Conservation (phyloP, 1,284 basidiomycete species). For the Cutaneotrichosporon mucoides region DNA sequence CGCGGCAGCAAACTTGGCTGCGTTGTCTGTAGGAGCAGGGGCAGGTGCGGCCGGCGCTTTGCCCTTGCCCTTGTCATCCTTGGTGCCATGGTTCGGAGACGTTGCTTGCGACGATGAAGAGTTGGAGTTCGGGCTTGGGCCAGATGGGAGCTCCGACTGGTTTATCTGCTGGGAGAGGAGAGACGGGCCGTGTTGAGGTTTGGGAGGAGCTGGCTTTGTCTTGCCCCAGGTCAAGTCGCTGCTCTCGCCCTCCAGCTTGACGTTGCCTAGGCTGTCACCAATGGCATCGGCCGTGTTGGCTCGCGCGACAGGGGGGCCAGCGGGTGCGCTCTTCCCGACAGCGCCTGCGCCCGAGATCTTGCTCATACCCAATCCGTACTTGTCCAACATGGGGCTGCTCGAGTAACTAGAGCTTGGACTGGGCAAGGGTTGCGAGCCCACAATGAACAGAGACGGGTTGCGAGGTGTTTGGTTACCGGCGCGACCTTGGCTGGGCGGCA, state of each 20-base stretch:
- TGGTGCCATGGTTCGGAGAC: not conserved
- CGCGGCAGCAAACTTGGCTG: conserved; percentile 4
- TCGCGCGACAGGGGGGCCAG: not conserved
- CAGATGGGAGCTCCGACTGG: conserved; percentile 31
- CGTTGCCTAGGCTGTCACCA: conserved; percentile 59
- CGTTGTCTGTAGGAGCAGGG: not conserved
- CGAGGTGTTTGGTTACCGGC: conserved; percentile 97
- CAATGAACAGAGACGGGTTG: conserved; percentile 85
- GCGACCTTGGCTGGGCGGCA: conserved; percentile 88
- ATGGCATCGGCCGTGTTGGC: conserved; percentile 51
- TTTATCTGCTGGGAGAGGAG: conserved; percentile 72
- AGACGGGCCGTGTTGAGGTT: conserved; percentile 60
- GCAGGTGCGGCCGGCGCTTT: not conserved
- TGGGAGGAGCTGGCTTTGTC: conserved; percentile 46
- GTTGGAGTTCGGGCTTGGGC: not conserved
- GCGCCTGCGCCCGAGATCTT: conserved; percentile 50
- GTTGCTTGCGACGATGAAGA: not conserved
- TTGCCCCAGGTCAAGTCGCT: conserved; percentile 57
- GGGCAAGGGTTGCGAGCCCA: conserved; percentile 88
- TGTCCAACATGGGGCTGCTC: conserved; percentile 77
- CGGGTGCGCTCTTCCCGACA: conserved; percentile 56
- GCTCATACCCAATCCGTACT: conserved; percentile 89
- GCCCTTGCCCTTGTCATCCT: conserved; percentile 3
- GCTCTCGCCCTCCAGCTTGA: conserved; percentile 56
- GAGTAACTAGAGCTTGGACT: conserved; percentile 68